Evolutionary conservation across 352 stramenopile genomes (phyloP).

Genomic region (Phytophthora litchii): DNA sequence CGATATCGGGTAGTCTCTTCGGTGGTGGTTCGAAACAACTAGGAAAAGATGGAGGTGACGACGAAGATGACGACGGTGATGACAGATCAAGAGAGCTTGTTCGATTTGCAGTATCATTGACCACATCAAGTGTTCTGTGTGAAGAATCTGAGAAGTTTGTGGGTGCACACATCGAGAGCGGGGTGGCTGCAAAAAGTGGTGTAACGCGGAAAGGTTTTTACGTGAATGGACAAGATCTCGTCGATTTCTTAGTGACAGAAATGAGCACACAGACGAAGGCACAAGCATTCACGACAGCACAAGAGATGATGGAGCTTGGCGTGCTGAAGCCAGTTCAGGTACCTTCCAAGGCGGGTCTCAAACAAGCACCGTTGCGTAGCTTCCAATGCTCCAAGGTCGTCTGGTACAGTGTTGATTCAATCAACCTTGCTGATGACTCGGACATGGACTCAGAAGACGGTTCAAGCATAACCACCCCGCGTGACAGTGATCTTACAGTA

Average conservation of each 20-base stretch:
- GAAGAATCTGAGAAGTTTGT: slow-evolving; percentile 74
- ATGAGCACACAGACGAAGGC: slow-evolving; percentile 58
- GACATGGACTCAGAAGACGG: slow-evolving; percentile 76
- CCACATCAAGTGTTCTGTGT: slow-evolving; percentile 63
- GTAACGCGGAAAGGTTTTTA: slow-evolving; percentile 75
- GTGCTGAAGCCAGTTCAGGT: slow-evolving; percentile 59
- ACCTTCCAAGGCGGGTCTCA: slow-evolving; percentile 19
- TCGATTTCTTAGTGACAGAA: slow-evolving; percentile 78
- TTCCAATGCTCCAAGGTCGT: slow-evolving; percentile 83
- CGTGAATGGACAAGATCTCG: slow-evolving; percentile 72
- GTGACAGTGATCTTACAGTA: slow-evolving; percentile 25
- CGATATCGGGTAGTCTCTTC: slow-evolving; percentile 82
- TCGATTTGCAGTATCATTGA: slow-evolving; percentile 73
- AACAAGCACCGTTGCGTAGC: slow-evolving; percentile 30
- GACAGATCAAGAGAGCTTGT: slow-evolving; percentile 63
- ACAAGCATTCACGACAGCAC: slow-evolving; percentile 70
- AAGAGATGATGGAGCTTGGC: slow-evolving; percentile 79
- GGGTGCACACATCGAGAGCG: slow-evolving; percentile 41
- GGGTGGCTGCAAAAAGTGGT: slow-evolving; percentile 29
- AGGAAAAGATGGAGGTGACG: slow-evolving; percentile 43
- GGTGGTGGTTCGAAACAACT: slow-evolving; percentile 59
- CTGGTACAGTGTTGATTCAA: slow-evolving; percentile 84
- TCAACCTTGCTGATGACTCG: slow-evolving; percentile 73
- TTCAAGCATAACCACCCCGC: slow-evolving; percentile 34
- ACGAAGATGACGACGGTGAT: slow-evolving; percentile 61